Evolutionary conservation across 108 stramenopile genomes (phyloP).

Genomic region (Conticribra weissflogii): DNA sequence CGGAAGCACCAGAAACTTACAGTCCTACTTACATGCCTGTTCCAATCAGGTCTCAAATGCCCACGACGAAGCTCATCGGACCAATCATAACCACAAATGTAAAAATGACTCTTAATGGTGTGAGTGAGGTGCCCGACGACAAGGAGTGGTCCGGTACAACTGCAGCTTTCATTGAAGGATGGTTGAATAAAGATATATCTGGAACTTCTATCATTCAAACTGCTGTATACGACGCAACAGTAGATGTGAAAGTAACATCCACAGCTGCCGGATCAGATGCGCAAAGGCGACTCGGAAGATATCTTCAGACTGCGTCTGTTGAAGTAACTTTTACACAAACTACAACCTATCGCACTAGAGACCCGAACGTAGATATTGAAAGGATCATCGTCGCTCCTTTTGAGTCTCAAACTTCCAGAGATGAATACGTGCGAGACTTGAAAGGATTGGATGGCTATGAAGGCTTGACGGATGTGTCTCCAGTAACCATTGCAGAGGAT

Average conservation of each 20-base stretch:
- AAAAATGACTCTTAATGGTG: constrained; percentile 20
- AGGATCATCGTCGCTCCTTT: constrained; percentile 19
- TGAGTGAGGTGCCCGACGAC: constrained; percentile 2
- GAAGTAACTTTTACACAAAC: constrained; percentile 43
- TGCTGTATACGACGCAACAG: constrained; percentile 14
- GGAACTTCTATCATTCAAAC: constrained; percentile 12
- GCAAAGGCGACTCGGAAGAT: constrained; percentile 4
- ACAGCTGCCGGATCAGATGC: neutral
- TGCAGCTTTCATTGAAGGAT: constrained; percentile 19
- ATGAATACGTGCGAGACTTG: constrained; percentile 19
- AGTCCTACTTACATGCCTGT: neutral
- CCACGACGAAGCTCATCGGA: constrained; percentile 20
- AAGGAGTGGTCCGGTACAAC: constrained; percentile 29
- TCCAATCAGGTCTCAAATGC: neutral
- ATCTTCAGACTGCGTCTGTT: constrained; percentile 27
- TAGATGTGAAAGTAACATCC: neutral
- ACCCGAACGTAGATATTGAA: constrained; percentile 17
- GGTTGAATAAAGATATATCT: constrained; percentile 6
- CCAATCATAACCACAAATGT: constrained; percentile 13
- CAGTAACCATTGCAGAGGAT: constrained; percentile 12
- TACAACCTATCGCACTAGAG: constrained; percentile 26
- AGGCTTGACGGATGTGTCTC: constrained; percentile 27
- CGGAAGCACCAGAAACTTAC: neutral
- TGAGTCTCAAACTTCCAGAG: constrained; percentile 4
- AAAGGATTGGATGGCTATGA: constrained; percentile 35